phyloP scores from a whole-genome alignment of 2,329 filamentous ascomycete species.

The Cryphonectria japonica region DNA sequence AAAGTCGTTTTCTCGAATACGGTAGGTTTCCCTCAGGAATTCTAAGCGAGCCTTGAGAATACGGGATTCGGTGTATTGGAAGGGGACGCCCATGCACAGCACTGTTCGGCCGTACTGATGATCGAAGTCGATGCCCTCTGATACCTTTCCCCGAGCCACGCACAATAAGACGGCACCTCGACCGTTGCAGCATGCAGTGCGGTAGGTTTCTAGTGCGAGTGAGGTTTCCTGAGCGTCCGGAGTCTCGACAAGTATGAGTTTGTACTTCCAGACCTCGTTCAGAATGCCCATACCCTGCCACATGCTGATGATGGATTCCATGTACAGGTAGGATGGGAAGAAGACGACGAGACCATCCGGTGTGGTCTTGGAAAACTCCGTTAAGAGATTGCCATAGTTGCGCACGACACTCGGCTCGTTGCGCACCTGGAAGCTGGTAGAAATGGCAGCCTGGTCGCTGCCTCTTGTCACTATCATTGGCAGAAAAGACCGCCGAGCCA shows the following conservation, averaged over 20 bases:
- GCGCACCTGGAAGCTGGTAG: constrained; percentile 90
- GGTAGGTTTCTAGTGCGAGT: constrained; percentile 91
- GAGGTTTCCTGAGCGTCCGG: constrained; percentile 97
- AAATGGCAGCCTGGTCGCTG: constrained; percentile 90
- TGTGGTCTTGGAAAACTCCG: constrained; percentile 94
- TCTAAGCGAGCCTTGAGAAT: constrained; percentile 95
- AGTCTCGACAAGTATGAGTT: constrained; percentile 95
- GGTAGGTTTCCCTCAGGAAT: constrained; percentile 95
- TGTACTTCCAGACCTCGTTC: constrained; percentile 98
- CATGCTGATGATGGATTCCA: constrained; percentile 99
- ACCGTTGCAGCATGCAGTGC: constrained; percentile 96
- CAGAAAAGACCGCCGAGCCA: constrained; percentile 91
- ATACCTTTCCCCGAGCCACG: constrained; percentile 95
- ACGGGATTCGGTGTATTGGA: constrained; percentile 97
- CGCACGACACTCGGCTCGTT: constrained; percentile 96
- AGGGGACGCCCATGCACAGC: constrained; percentile 93
- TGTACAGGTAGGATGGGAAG: constrained; percentile 97
- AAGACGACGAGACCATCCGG: constrained; percentile 99
- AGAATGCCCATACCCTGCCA: constrained; percentile 99
- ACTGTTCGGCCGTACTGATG: constrained; percentile 97
- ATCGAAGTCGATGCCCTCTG: constrained; percentile 98
- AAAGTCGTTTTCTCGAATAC: constrained; percentile 96
- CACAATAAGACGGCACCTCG: constrained; percentile 91
- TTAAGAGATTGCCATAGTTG: constrained; percentile 91
- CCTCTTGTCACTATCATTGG: constrained; percentile 97